These are phyloP conservation scores for Rostrohypoxylon terebratum DNA, from an alignment of 495 filamentous ascomycete species.

Conservation along the genomic window DNA sequence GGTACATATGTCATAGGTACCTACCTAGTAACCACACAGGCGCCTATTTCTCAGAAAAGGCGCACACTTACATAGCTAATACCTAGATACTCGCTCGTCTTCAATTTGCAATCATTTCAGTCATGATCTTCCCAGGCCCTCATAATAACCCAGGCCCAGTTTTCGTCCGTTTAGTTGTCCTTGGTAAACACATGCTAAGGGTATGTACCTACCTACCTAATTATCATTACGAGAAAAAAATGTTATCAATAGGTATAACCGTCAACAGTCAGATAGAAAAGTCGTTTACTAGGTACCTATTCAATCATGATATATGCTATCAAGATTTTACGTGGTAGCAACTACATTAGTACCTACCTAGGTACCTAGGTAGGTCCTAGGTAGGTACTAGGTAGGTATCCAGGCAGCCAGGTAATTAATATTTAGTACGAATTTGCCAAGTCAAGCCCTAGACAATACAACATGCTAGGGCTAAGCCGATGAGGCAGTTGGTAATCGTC, in stretches of 20 bases:
- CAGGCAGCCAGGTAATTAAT: not conserved
- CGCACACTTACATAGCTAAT: no score
- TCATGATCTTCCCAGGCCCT: not conserved
- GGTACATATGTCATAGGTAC: no score
- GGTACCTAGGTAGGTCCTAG: not conserved
- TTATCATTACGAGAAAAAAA: not conserved
- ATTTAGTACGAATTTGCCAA: conserved; percentile 32
- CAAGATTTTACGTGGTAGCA: not conserved
- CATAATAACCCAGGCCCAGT: no score
- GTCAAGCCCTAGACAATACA: not conserved
- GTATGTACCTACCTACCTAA: no score
- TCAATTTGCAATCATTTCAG: no score
- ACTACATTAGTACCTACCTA: no score
- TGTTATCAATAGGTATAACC: no score
- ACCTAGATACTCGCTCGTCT: no score
- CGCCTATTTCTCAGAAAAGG: no score
- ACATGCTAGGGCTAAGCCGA: conserved; percentile 20
- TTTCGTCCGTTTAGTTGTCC: not conserved
- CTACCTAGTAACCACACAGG: no score
- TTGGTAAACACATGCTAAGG: not conserved
- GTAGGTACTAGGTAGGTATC: not conserved
- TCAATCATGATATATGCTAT: not conserved
- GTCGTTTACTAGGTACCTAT: not conserved
- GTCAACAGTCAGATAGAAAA: not conserved
- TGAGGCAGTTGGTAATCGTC: conserved; percentile 18